Evolutionary conservation across 2,329 filamentous ascomycete genomes (phyloP).

Genomic region (Ilyonectria destructans): DNA sequence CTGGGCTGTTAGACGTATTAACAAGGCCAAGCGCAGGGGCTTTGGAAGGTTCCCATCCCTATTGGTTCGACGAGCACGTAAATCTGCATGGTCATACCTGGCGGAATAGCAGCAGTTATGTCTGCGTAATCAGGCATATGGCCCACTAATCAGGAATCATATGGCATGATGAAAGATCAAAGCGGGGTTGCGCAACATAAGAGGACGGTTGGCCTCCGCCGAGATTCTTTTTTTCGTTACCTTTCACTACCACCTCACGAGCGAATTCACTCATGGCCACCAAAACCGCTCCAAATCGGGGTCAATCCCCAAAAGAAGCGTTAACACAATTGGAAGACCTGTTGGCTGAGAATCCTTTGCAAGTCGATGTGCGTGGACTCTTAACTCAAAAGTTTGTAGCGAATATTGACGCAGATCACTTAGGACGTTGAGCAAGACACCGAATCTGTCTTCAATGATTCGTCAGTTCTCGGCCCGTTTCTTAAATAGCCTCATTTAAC

Average conservation of each 20-base stretch:
- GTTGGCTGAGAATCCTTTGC: background rate
- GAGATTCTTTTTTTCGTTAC: background rate
- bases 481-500: background rate
- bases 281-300: background rate
- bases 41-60: background rate
- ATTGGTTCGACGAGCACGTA: background rate
- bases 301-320: background rate
- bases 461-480: background rate
- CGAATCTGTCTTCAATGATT: background rate
- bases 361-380: background rate
- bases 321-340: background rate
- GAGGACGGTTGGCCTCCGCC: background rate
- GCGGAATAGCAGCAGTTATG: background rate
- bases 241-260: background rate
- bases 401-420: background rate
- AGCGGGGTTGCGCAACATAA: background rate
- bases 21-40: background rate
- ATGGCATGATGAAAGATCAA: background rate
- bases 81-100: background rate
- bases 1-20: background rate
- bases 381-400: background rate
- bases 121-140: background rate
- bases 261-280: background rate
- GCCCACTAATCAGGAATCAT: background rate
- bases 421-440: background rate